Evolutionary conservation across 2,329 filamentous ascomycete genomes (phyloP).

Genomic region (Didymella segeticola): DNA sequence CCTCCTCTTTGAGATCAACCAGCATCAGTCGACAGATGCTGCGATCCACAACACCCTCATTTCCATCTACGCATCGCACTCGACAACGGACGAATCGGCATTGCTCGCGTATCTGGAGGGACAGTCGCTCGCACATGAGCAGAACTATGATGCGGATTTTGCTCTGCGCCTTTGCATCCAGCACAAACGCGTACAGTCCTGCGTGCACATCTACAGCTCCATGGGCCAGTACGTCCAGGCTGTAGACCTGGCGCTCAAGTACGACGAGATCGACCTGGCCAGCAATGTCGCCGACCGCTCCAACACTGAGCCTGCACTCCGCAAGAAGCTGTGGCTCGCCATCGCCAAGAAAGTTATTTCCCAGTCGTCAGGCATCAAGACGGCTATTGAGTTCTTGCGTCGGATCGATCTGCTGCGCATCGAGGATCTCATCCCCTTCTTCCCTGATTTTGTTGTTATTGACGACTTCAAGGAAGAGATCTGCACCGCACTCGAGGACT

Average conservation of each 20-base stretch:
- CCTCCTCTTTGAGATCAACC: slow-evolving; percentile 89
- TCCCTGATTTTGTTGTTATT: slow-evolving; percentile 97
- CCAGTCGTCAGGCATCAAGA: slow-evolving; percentile 81
- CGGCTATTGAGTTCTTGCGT: slow-evolving; percentile 89
- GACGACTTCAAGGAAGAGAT: slow-evolving; percentile 99
- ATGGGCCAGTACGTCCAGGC: slow-evolving; percentile 96
- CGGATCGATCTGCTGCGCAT: slow-evolving; percentile 91
- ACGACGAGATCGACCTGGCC: slow-evolving; percentile 88
- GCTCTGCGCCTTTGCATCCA: slow-evolving; percentile 94
- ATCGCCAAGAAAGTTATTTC: slow-evolving; percentile 94
- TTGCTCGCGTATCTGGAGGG: slow-evolving; percentile 89
- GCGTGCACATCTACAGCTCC: slow-evolving; percentile 94
- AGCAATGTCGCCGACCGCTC: slow-evolving; percentile 87
- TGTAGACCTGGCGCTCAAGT: slow-evolving; percentile 88
- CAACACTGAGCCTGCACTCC: slow-evolving; percentile 76
- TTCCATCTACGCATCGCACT: slow-evolving; percentile 89
- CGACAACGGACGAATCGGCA: slow-evolving; percentile 81
- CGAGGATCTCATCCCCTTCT: slow-evolving; percentile 97
- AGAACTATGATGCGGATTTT: slow-evolving; percentile 93
- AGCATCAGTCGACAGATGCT: slow-evolving; percentile 78
- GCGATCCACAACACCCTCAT: slow-evolving; percentile 97
- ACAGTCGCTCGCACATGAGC: slow-evolving; percentile 76
- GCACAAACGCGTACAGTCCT: slow-evolving; percentile 88
- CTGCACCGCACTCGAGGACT: slow-evolving; percentile 90
- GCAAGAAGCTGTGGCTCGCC: slow-evolving; percentile 94